Conservation (phyloP, 257 asterid genomes). For the Galeopsis tetrahit region DNA sequence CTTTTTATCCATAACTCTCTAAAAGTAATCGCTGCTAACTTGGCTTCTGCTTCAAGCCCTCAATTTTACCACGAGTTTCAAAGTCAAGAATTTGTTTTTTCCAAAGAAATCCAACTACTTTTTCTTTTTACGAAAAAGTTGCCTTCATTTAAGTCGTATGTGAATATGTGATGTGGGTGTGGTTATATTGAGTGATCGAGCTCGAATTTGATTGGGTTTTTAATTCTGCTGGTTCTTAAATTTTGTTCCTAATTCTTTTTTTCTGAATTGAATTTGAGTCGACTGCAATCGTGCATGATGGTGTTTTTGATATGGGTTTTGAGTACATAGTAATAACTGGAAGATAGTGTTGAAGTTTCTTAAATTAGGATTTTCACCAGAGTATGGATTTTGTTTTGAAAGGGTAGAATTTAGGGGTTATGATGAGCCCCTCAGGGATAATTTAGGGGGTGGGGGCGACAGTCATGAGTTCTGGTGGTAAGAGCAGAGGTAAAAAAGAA, state of each 20-base stretch:
- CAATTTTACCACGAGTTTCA: slow-evolving; percentile 32
- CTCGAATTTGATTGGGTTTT: slow-evolving; percentile 19
- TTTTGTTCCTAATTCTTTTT: slow-evolving; percentile 12
- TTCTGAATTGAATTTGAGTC: slow-evolving; percentile 18
- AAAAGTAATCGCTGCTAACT: slow-evolving; percentile 23
- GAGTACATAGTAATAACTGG: slow-evolving; percentile 25
- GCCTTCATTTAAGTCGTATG: not conserved
- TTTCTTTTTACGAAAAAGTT: slow-evolving; percentile 10
- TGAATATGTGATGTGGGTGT: not conserved
- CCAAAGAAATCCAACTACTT: slow-evolving; percentile 26
- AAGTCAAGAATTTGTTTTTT: slow-evolving; percentile 28
- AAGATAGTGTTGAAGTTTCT: slow-evolving; percentile 25
- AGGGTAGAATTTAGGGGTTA: slow-evolving; percentile 33
- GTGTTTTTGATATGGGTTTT: slow-evolving; percentile 33
- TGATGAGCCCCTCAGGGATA: slow-evolving; percentile 61
- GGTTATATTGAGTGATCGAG: slow-evolving; percentile 32
- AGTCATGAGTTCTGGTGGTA: slow-evolving; percentile 83
- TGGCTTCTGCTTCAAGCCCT: slow-evolving; percentile 45
- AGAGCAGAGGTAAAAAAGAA: slow-evolving; percentile 55
- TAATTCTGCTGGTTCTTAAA: slow-evolving; percentile 5
- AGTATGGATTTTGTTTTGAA: slow-evolving; percentile 29
- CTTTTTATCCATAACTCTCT: slow-evolving; percentile 23
- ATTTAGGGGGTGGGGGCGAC: slow-evolving; percentile 41
- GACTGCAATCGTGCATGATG: slow-evolving; percentile 36
- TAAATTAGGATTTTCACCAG: slow-evolving; percentile 32